Evolutionary conservation across 148 eudicot genomes (phyloP).

Genomic region (Rhododendron williamsianum): DNA sequence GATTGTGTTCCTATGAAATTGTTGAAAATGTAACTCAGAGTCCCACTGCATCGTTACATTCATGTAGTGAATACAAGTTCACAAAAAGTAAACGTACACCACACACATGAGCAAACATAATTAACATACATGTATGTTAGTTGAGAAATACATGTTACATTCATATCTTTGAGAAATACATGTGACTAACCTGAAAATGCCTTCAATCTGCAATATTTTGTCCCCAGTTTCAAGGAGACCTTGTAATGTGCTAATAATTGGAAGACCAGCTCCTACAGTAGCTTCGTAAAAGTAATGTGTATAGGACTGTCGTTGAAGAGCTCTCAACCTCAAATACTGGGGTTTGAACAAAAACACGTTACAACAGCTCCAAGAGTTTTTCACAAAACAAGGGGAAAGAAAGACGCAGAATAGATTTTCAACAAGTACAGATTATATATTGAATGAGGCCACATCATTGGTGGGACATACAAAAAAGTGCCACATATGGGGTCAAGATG

Average conservation of each 20-base stretch:
- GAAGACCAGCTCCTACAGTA: conserved; percentile 99
- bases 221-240: conserved; percentile 97
- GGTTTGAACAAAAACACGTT: not conserved
- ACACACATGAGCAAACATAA: not conserved
- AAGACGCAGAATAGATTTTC: not conserved
- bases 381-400: not conserved
- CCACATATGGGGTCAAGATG: not conserved
- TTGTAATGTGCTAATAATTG: conserved; percentile 85
- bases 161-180: not conserved
- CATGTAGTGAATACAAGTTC: not conserved
- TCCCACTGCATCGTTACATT: conserved; percentile 60
- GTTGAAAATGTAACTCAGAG: conserved; percentile 95
- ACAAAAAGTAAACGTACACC: not conserved
- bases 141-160: no score
- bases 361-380: not conserved
- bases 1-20: conserved; percentile 47
- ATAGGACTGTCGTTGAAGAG: conserved; percentile 76
- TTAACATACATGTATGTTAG: not conserved
- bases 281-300: conserved; percentile 98
- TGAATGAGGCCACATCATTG: not conserved
- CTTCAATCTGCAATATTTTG: conserved; percentile 82
- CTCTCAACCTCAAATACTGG: conserved; percentile 84
- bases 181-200: conserved; percentile 75
- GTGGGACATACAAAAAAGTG: not conserved
- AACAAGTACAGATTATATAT: not conserved